Percentiles rank a stretch among this genome's conserved stretches.
Conservation (phyloP, 1,139 yeast species). For the Blastobotrys capitulatus region DNA sequence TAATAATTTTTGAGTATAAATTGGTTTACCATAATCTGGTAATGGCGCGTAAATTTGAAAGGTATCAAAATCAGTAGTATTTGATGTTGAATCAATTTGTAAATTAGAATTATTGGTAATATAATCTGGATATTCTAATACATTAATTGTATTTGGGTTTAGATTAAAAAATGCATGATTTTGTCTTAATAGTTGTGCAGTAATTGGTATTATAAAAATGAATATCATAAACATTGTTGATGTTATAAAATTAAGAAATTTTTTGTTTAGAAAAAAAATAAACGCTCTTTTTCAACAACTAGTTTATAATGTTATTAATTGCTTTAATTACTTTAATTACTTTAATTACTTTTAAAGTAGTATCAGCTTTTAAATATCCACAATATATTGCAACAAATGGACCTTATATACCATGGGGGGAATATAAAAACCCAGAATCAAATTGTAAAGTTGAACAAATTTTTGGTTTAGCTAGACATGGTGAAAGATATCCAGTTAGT, state of each 20-base stretch:
- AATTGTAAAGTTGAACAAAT: slow-evolving; percentile 58
- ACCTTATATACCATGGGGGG: neutral
- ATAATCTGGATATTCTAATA: neutral
- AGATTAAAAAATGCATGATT: neutral
- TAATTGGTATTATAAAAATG: neutral
- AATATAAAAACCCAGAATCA: slow-evolving; percentile 37
- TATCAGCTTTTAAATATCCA: too few relatives aligned
- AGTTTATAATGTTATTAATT: too few relatives aligned
- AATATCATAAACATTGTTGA: too few relatives aligned
- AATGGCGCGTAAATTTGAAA: slow-evolving; percentile 5
- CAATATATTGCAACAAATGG: neutral
- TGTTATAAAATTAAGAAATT: too few relatives aligned
- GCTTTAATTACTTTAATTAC: too few relatives aligned
- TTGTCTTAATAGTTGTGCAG: neutral
- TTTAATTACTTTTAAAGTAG: too few relatives aligned
- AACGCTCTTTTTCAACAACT: too few relatives aligned
- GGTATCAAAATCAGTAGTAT: slow-evolving; percentile 5
- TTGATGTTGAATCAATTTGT: slow-evolving; percentile 1
- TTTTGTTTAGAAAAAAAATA: too few relatives aligned
- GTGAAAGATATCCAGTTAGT: slow-evolving; percentile 57
- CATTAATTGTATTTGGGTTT: neutral
- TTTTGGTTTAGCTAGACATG: slow-evolving; percentile 61
- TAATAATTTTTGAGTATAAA: slow-evolving; percentile 39
- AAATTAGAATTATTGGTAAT: neutral
- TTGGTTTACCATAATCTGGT: slow-evolving; percentile 35